phyloP scores from a whole-genome alignment of 768 basidiomycete species.

The Leccinum obscurum region DNA sequence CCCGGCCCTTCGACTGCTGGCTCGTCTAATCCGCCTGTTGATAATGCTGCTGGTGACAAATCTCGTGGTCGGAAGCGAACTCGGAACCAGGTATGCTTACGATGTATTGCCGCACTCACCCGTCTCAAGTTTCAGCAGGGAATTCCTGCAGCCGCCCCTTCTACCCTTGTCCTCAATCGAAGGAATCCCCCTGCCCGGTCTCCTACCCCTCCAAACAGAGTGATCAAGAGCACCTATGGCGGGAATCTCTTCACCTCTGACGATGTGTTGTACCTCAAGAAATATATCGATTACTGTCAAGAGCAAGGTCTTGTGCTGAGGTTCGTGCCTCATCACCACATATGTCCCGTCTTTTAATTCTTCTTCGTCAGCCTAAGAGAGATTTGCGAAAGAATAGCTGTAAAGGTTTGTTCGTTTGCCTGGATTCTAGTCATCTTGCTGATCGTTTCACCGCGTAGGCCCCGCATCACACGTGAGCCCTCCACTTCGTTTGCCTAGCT shows the following conservation, averaged over 20 bases:
- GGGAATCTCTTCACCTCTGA: constrained; percentile 86
- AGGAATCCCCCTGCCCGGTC: constrained; percentile 71
- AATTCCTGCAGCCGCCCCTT: constrained; percentile 63
- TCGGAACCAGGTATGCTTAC: constrained; percentile 50
- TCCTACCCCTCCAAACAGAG: constrained; percentile 78
- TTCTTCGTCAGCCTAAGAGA: constrained; percentile 51
- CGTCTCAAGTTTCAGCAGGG: constrained; percentile 37
- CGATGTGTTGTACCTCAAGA: constrained; percentile 80
- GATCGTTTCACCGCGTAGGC: constrained; percentile 45
- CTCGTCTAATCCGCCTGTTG: constrained; percentile 35
- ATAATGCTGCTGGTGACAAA: constrained; percentile 39
- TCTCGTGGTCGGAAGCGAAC: constrained; percentile 69
- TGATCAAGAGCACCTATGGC: constrained; percentile 88
- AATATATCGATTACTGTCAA: constrained; percentile 89
- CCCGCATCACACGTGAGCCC: constrained; percentile 80
- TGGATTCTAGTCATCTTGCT: neutral
- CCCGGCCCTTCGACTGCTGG: constrained; percentile 46
- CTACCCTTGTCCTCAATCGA: constrained; percentile 65
- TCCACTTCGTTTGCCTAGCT: neutral
- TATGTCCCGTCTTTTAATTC: constrained; percentile 29
- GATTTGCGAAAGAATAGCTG: constrained; percentile 84
- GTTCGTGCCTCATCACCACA: constrained; percentile 35
- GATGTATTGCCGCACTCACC: neutral
- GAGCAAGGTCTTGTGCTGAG: constrained; percentile 83
- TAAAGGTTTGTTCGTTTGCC: constrained; percentile 53